A percentile compares a stretch with the other conserved stretches of the same genome.
phyloP scores from a whole-genome alignment of 768 basidiomycete genomes.

The Mycena galopus region DNA sequence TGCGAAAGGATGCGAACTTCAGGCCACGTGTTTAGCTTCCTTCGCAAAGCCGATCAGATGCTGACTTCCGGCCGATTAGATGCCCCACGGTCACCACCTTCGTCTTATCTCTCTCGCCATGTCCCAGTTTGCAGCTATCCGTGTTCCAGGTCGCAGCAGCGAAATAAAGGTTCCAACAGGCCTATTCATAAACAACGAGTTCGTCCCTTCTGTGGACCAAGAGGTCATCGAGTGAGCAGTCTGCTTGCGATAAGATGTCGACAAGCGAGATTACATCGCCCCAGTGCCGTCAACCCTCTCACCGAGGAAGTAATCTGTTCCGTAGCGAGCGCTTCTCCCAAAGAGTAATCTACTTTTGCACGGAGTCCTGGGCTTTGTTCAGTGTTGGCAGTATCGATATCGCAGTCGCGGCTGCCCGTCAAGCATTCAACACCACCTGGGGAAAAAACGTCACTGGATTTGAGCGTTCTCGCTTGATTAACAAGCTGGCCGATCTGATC shows the following conservation, averaged over 20 bases:
- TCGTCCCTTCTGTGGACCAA: conserved; percentile 78
- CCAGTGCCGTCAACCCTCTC: conserved; percentile 84
- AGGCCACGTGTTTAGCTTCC: conserved; percentile 1
- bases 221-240: conserved; percentile 72
- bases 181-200: conserved; percentile 93
- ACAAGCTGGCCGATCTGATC: conserved; percentile 91
- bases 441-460: conserved; percentile 89
- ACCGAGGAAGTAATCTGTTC: conserved; percentile 61
- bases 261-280: neutral
- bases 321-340: conserved; percentile 8
- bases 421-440: conserved; percentile 89
- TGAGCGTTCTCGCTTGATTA: conserved; percentile 83
- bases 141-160: conserved; percentile 55
- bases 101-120: conserved; percentile 49
- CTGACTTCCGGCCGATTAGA: neutral
- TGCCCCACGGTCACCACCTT: conserved; percentile 1
- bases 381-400: conserved; percentile 81
- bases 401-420: conserved; percentile 86
- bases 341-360: conserved; percentile 23
- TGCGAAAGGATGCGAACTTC: too few species aligned
- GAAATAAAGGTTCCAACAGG: conserved; percentile 81
- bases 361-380: conserved; percentile 1
- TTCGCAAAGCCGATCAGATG: neutral
- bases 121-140: conserved; percentile 57
- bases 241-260: conserved; percentile 38